A percentile compares a stretch with the other conserved stretches of the same genome.
Evolutionary conservation across 1,139 yeast species (phyloP).

Genomic region (Lodderomyces elongisporus): DNA sequence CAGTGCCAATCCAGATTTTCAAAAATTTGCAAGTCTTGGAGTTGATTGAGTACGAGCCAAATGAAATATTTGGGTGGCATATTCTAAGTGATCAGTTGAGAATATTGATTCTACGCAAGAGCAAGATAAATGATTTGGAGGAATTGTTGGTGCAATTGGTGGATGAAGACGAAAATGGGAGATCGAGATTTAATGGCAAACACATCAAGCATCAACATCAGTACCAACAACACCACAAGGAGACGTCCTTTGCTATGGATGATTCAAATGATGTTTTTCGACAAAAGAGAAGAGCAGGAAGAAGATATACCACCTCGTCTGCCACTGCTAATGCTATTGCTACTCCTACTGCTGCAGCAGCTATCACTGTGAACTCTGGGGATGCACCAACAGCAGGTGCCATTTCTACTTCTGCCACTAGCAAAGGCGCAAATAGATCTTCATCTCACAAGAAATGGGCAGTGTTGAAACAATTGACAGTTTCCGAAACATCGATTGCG

Average conservation of each 20-base stretch:
- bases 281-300: slow-evolving; percentile 21
- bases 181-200: slow-evolving; percentile 29
- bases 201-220: not conserved
- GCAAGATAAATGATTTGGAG: slow-evolving; percentile 46
- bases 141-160: slow-evolving; percentile 50
- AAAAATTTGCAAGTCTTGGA: slow-evolving; percentile 61
- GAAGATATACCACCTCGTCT: slow-evolving; percentile 20
- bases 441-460: slow-evolving; percentile 48
- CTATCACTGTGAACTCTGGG: not conserved
- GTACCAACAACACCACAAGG: not conserved
- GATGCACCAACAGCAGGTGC: slow-evolving; percentile 2
- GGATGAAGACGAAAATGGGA: slow-evolving; percentile 49
- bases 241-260: slow-evolving; percentile 5
- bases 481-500: slow-evolving; percentile 51
- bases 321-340: not conserved
- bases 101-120: slow-evolving; percentile 49
- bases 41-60: slow-evolving; percentile 55
- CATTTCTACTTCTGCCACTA: not conserved
- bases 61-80: slow-evolving; percentile 66
- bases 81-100: slow-evolving; percentile 50
- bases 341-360: not conserved
- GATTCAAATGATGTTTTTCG: slow-evolving; percentile 18
- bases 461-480: slow-evolving; percentile 50
- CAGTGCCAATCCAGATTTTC: slow-evolving; percentile 58
- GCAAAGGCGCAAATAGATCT: slow-evolving; percentile 12